Base-by-base conservation (phyloP, 2,329 filamentous ascomycete genomes). In the Fusarium veterinarium region DNA sequence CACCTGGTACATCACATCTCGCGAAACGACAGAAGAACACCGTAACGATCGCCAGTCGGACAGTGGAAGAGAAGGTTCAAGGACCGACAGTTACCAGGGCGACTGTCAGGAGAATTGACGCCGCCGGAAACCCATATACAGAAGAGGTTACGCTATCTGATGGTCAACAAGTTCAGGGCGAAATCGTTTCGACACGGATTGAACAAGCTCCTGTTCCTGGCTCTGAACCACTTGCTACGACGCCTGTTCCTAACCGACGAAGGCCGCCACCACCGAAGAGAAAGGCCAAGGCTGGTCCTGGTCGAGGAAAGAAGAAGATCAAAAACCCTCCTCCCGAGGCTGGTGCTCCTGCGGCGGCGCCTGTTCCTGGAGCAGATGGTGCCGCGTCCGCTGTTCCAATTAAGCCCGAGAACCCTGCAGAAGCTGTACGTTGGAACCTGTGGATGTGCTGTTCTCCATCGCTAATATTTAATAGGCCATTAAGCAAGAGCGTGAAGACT, bases 131-230 rank as follows among this genome's bases (percentile, higher is more conserved):
- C 75, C 88, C 93, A 14, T 94, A 93, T 68, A 91, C 95, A 4
- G 94, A 96, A 80, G 94, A 97, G 77, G 91, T 96, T 12, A 92
- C 94, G 25, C 88, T 97, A 8, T 89, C 91, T 9, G 93, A 95
- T 64, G 95, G 94, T 1, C 93, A 96, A 79, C 85, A 86, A 9
- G 88, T 97, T 1, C 93, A 95, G 71, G 94, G 94, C 63, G 95
- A 97, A 79, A 91, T 97, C 56, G 89, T 94, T 65, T 86, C 88
- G 0, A 90, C 88, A 3, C 86, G 86, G 11, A 83, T 90, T 20
- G 85, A 90, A 40, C 82, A 86, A 1, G 86, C 87, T 5, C 71
- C 67, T 25, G 59, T 25, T 35, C 37, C 60, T 25, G 86, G 86
- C 3, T 86, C 88, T n/a, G 92, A 86, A 83, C 87, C 72, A 80